Percentiles rank a stretch among this genome's conserved stretches.
Conservation (phyloP, 345 rosid genomes). For the Erodium maritimum region DNA sequence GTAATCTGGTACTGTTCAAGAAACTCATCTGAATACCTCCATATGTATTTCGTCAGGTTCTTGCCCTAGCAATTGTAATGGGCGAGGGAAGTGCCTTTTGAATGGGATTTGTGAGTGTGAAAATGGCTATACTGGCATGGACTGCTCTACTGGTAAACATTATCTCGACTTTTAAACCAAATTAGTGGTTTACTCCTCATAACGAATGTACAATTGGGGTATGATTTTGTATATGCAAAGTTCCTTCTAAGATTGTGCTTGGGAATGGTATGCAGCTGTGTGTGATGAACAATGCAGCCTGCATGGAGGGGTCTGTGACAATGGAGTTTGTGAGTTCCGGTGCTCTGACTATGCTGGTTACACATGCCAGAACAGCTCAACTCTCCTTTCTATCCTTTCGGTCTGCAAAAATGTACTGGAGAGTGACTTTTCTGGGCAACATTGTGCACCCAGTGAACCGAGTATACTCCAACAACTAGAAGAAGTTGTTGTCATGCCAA, state of each 20-base stretch:
- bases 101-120: conserved; percentile 66
- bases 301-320: conserved; percentile 97
- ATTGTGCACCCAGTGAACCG: conserved; percentile 90
- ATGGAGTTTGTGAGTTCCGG: conserved; percentile 95
- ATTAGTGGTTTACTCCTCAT: too few relatives aligned
- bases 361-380: conserved; percentile 90
- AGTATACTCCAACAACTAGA: conserved; percentile 89
- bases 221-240: too few relatives aligned
- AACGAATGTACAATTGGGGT: too few relatives aligned
- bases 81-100: conserved; percentile 67
- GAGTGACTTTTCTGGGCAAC: conserved; percentile 69
- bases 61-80: conserved; percentile 73
- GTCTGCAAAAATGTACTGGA: conserved; percentile 78
- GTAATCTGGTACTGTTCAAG: too few relatives aligned
- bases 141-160: conserved; percentile 81
- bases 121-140: conserved; percentile 74
- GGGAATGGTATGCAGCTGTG: conserved; percentile 40
- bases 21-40: too few relatives aligned
- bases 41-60: conserved; percentile 36
- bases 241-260: conserved; percentile 3
- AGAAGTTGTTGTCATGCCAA: conserved; percentile 94
- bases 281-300: conserved; percentile 98
- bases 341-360: conserved; percentile 99
- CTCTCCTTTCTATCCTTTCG: conserved; percentile 64
- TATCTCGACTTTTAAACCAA: too few relatives aligned